Conservation (phyloP, 106 monocot species). For the Posidonia australis region DNA sequence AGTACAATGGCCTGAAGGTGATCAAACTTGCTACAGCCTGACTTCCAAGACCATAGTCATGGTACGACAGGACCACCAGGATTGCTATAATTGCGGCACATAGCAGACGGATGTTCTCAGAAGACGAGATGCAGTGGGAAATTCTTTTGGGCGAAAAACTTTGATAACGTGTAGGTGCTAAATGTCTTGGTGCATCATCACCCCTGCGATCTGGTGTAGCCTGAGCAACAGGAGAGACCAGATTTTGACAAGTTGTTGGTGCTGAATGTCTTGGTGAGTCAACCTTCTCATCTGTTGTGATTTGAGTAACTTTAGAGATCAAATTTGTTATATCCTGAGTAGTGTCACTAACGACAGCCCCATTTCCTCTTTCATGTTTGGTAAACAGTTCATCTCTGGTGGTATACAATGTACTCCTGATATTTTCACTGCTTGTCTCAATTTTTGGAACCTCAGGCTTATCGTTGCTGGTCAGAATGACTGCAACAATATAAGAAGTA, state of each 20-base stretch:
- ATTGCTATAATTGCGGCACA: slow-evolving; percentile 23
- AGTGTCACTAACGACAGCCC: background rate
- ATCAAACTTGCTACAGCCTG: slow-evolving; percentile 14
- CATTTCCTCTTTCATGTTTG: background rate
- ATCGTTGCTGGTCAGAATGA: background rate
- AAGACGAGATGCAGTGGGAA: slow-evolving; percentile 22
- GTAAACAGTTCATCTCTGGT: background rate
- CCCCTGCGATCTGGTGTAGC: too few relatives aligned
- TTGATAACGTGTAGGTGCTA: background rate
- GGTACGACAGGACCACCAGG: slow-evolving; percentile 28
- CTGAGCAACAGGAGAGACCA: background rate
- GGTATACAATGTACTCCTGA: background rate
- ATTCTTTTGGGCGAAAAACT: slow-evolving; percentile 26
- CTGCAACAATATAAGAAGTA: background rate
- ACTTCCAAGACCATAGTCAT: slow-evolving; percentile 7
- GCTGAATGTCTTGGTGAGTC: too few relatives aligned
- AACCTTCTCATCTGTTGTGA: background rate
- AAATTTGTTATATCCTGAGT: background rate
- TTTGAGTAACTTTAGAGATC: background rate
- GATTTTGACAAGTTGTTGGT: too few relatives aligned
- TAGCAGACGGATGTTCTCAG: slow-evolving; percentile 43
- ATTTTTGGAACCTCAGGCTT: background rate
- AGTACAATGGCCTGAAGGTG: slow-evolving; percentile 41
- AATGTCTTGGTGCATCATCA: background rate
- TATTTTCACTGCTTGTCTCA: background rate